These are phyloP conservation scores for Nigrospora osmanthi DNA, from an alignment of 2,329 filamentous ascomycete genomes.

Conservation along the genomic window DNA sequence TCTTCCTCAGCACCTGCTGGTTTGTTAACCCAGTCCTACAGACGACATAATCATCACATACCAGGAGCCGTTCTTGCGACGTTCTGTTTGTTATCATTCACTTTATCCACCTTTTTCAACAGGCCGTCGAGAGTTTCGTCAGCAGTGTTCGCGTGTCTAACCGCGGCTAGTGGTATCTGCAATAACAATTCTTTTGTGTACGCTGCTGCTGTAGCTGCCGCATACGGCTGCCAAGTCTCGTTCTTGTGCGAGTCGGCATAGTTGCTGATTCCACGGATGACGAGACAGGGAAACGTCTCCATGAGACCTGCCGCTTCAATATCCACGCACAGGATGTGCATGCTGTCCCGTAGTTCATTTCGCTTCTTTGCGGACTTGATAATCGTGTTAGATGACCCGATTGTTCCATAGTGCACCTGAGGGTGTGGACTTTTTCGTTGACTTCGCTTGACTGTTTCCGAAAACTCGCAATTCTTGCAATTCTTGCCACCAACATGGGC, in stretches of 20 bases:
- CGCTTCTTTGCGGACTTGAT: conserved; percentile 6
- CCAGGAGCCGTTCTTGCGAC: not conserved
- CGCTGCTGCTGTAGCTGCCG: not conserved
- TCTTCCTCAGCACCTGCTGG: not conserved
- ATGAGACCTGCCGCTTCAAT: conserved; percentile 17
- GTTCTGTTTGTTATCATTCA: not conserved
- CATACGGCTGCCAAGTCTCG: not conserved
- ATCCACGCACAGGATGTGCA: conserved; percentile 8
- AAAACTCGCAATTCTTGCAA: not conserved
- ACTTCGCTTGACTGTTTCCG: not conserved
- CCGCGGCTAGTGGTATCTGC: not conserved
- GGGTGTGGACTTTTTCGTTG: not conserved
- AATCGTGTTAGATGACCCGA: conserved; percentile 10
- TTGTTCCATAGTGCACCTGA: conserved; percentile 7
- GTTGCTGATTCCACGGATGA: not conserved
- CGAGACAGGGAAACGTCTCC: conserved; percentile 9
- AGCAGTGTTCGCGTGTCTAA: not conserved
- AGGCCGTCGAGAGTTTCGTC: not conserved
- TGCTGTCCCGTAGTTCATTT: conserved; percentile 2
- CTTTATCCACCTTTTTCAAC: not conserved
- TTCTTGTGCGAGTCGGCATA: conserved; percentile 4
- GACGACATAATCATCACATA: not conserved
- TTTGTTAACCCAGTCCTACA: not conserved
- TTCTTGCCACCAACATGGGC: not conserved
- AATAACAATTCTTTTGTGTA: conserved; percentile 1